phyloP scores from a whole-genome alignment of 2,329 filamentous ascomycete genomes.

The Curvularia sp. region DNA sequence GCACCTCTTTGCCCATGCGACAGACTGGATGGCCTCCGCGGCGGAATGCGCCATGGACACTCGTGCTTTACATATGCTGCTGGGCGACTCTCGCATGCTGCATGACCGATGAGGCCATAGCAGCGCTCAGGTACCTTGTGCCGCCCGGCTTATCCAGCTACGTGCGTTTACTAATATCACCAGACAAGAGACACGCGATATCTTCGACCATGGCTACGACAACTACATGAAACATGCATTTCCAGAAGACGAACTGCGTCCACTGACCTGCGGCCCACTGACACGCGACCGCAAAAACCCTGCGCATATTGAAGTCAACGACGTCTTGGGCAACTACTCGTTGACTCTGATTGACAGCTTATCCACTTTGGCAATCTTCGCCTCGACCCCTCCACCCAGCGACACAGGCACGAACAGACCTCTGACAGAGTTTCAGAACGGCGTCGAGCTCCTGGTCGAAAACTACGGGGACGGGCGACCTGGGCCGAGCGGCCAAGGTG shows the following conservation, averaged over 20 bases:
- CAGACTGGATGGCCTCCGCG: constrained; percentile 41
- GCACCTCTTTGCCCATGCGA: constrained; percentile 47
- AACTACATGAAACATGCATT: constrained; percentile 96
- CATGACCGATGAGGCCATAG: constrained; percentile 56
- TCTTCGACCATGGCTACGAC: constrained; percentile 97
- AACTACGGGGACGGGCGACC: constrained; percentile 85
- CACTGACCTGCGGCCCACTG: constrained; percentile 82
- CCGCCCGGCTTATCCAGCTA: not conserved
- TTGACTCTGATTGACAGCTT: constrained; percentile 94
- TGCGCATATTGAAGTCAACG: constrained; percentile 84
- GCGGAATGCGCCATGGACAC: constrained; percentile 42
- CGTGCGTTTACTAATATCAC: constrained; percentile 15
- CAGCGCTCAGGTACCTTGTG: constrained; percentile 45
- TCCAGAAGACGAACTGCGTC: constrained; percentile 92
- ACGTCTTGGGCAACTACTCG: constrained; percentile 96
- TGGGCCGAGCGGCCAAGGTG: constrained; percentile 72
- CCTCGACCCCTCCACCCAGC: constrained; percentile 69
- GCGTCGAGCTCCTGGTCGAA: constrained; percentile 75
- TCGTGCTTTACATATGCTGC: constrained; percentile 38
- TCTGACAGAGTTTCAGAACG: constrained; percentile 73
- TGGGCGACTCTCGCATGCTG: constrained; percentile 47
- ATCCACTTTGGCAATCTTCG: constrained; percentile 90
- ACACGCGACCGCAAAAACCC: constrained; percentile 83
- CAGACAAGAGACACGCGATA: constrained; percentile 63
- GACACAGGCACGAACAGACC: constrained; percentile 62